phyloP scores from a whole-genome alignment of 192 early-diverging fungal species.

The Backusella liffmaniae region DNA sequence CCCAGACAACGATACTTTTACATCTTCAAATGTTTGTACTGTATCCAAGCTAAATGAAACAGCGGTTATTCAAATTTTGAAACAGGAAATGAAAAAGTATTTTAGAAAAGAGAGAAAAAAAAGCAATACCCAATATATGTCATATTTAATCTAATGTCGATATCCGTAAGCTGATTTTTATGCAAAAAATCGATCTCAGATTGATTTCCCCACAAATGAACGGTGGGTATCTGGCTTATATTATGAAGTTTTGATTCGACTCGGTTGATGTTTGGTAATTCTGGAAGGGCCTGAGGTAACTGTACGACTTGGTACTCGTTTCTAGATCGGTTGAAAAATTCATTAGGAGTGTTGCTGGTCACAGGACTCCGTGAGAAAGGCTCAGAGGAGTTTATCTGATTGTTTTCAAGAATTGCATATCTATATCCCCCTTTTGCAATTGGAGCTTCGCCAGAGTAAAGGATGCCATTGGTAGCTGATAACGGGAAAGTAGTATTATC shows the following conservation, averaged over 20 bases:
- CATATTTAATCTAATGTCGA: background rate
- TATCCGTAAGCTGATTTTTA: background rate
- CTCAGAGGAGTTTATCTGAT: background rate
- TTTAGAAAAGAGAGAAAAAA: background rate
- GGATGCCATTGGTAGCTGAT: background rate
- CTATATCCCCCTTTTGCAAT: background rate
- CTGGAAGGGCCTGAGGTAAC: background rate
- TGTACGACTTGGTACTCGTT: background rate
- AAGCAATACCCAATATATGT: slow-evolving; percentile 5
- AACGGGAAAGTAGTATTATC: background rate
- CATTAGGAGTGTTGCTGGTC: background rate
- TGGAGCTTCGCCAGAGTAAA: slow-evolving; percentile 5
- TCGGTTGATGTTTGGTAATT: background rate
- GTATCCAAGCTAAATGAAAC: background rate
- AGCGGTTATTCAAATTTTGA: background rate
- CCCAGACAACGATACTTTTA: background rate
- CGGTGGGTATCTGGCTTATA: slow-evolving; percentile 4
- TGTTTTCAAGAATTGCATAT: background rate
- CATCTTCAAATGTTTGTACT: background rate
- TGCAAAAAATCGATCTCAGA: background rate
- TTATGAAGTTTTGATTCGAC: background rate
- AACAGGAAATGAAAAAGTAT: background rate
- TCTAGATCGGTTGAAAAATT: background rate
- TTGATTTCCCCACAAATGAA: slow-evolving; percentile 9
- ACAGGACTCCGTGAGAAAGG: background rate